phyloP scores from a whole-genome alignment of 75 land plant genomes.

The Picea glauca region DNA sequence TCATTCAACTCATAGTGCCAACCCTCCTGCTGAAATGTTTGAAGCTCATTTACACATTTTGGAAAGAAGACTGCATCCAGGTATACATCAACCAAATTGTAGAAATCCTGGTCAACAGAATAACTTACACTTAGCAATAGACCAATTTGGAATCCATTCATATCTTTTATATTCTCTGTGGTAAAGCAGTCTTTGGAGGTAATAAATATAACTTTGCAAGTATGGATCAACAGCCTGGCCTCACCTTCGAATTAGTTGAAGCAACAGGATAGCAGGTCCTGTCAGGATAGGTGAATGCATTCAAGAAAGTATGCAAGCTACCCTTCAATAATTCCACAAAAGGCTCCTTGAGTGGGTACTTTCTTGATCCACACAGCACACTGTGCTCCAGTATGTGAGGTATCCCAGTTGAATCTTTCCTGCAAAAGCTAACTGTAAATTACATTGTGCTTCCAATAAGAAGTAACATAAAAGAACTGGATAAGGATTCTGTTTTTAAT shows the following conservation, averaged over 20 bases:
- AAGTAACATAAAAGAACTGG: neutral
- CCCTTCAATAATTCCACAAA: conserved; percentile 97
- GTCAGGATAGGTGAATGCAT: conserved; percentile 99
- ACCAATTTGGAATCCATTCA: neutral
- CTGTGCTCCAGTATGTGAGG: conserved; percentile 99
- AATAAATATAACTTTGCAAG: neutral
- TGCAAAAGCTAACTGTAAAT: conserved; percentile 33
- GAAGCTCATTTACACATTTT: conserved; percentile 83
- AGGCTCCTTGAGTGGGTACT: conserved; percentile 97
- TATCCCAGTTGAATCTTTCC: conserved; percentile 94
- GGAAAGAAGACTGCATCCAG: conserved; percentile 98
- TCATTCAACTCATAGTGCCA: conserved; percentile 98
- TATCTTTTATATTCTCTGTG: neutral
- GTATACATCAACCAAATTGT: conserved; percentile 98
- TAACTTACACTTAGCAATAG: neutral
- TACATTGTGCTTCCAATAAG: neutral
- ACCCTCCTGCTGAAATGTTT: conserved; percentile 98
- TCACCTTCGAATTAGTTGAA: conserved; percentile 92
- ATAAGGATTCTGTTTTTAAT: neutral
- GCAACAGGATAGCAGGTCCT: conserved; percentile 99
- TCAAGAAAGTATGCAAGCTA: conserved; percentile 89
- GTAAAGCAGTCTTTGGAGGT: neutral
- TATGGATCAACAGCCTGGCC: neutral
- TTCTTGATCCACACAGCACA: conserved; percentile 97
- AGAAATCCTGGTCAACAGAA: conserved; percentile 78